A percentile compares a stretch with the other conserved stretches of the same genome.
These are phyloP conservation scores for Arthrobotrys pseudoclavata DNA, from an alignment of 2,329 filamentous ascomycete species.

Conservation along the genomic window DNA sequence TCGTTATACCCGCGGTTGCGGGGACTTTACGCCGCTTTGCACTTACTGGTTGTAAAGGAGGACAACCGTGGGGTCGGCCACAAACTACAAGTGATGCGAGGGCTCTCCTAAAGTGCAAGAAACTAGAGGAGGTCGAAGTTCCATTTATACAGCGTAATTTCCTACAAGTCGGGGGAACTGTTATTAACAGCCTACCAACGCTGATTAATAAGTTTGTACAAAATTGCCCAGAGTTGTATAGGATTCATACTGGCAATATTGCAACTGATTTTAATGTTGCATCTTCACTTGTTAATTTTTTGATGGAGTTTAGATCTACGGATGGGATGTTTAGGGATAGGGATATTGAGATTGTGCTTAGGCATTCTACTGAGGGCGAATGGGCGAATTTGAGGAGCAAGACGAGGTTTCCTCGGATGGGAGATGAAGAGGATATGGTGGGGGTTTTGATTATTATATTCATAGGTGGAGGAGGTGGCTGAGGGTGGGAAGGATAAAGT, in stretches of 20 bases:
- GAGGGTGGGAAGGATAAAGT: neutral
- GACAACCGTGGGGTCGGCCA: neutral
- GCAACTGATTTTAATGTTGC: neutral
- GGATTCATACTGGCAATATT: neutral
- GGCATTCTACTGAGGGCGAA: neutral
- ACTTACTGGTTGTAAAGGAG: neutral
- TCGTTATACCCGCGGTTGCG: neutral
- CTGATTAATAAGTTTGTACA: neutral
- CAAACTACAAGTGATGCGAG: neutral
- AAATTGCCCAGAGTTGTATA: neutral
- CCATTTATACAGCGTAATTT: slow-evolving; percentile 4
- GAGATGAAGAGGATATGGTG: slow-evolving; percentile 8
- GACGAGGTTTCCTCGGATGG: neutral
- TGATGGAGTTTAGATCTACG: neutral
- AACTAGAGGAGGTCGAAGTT: neutral
- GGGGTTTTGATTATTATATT: slow-evolving; percentile 13
- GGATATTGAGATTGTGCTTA: neutral
- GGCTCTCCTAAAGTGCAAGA: neutral
- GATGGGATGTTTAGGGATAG: neutral
- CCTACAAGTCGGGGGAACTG: neutral
- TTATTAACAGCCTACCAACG: neutral
- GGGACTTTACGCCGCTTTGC: neutral
- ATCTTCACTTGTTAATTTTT: neutral
- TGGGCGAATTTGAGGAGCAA: neutral
- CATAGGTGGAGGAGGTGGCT: neutral